Evolutionary conservation across 257 asterid genomes (phyloP).

Genomic region (Nicotiana otophora): DNA sequence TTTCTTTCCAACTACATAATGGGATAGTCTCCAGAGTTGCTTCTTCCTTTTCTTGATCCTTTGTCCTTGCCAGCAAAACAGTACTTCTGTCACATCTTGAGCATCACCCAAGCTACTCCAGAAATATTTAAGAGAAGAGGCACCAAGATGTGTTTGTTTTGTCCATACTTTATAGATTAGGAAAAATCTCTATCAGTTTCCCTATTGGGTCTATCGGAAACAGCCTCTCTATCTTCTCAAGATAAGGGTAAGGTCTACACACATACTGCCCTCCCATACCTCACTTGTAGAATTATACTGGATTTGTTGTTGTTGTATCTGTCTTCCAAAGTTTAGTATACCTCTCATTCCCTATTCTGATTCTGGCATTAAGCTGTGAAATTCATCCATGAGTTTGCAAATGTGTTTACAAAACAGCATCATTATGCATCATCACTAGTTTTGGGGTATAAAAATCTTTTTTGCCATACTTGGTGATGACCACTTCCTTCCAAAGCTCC

Average conservation of each 20-base stretch:
- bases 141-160: too few relatives aligned
- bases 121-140: too few relatives aligned
- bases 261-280: too few relatives aligned
- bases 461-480: neutral
- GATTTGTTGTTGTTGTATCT: neutral
- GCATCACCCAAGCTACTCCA: too few relatives aligned
- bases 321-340: neutral
- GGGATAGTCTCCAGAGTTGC: neutral
- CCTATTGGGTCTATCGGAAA: too few relatives aligned
- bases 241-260: too few relatives aligned
- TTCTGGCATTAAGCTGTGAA: neutral
- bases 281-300: too few relatives aligned
- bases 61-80: neutral
- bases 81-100: neutral
- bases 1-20: neutral
- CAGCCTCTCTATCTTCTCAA: too few relatives aligned
- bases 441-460: neutral
- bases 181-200: too few relatives aligned
- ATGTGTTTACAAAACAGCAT: neutral
- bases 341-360: neutral
- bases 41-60: neutral
- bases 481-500: neutral
- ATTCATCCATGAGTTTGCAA: neutral
- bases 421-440: neutral
- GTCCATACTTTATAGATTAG: too few relatives aligned